These are phyloP conservation scores for Trapa bicornis DNA, from an alignment of 345 rosid genomes.

Conservation along the genomic window DNA sequence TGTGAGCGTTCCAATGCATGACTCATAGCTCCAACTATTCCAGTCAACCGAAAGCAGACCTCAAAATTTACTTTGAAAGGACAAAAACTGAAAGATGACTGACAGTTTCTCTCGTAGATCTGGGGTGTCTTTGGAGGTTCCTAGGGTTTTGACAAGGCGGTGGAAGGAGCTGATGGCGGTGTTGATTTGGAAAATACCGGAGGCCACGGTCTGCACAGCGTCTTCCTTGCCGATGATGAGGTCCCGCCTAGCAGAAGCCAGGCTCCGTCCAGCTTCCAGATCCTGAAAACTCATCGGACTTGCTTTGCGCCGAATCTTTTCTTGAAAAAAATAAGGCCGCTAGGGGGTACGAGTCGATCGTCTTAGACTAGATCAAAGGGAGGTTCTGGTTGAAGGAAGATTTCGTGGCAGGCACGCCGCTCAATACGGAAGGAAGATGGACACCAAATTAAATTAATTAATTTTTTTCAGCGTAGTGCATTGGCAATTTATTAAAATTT, in stretches of 20 bases:
- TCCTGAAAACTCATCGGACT: conserved; percentile 14
- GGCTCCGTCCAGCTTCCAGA: conserved; percentile 9
- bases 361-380: not conserved
- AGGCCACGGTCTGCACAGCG: conserved; percentile 14
- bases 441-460: no score
- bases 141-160: conserved; percentile 15
- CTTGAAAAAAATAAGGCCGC: not conserved
- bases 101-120: conserved; percentile 19
- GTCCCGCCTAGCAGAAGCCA: conserved; percentile 6
- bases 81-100: conserved; percentile 2
- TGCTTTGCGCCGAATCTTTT: not conserved
- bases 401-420: no score
- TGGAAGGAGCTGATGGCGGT: conserved; percentile 15
- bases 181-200: conserved; percentile 14
- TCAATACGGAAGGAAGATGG: no score
- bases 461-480: no score
- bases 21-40: not conserved
- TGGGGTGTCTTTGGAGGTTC: conserved; percentile 14
- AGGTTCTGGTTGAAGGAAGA: no score
- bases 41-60: not conserved
- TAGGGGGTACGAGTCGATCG: not conserved
- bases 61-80: not conserved
- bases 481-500: no score
- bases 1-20: no score
- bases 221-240: conserved; percentile 12